Base-by-base conservation (phyloP, 306 rosid species). In the Corylus americana region DNA sequence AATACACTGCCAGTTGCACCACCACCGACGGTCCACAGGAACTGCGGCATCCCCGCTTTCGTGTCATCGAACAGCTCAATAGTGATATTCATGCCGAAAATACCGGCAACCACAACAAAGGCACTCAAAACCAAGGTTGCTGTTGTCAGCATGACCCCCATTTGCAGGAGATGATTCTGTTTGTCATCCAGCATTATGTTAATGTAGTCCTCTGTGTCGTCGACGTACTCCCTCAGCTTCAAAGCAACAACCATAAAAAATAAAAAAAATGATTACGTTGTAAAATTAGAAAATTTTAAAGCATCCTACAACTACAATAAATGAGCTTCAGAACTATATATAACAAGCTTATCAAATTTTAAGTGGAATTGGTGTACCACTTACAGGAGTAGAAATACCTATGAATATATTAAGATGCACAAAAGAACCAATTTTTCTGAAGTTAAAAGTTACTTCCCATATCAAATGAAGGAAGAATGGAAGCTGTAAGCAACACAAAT, bases 161-260 rank as follows among this genome's bases (percentile, higher is more conserved):
- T 96, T 85, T 93, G 99, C 69, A 96, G 91, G 55, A 93, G 94
- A 85, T 93, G 96, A 79, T 96, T 96, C 91, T 96, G 99, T 76
- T 96, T 96, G 92, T 96, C 98, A 85, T 96, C 99, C 89, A 96
- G 86, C 99, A 96, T 96, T 50, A 96, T 96, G 90, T 96, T 93
- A 89, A 96, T 96, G 81, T 93, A 96, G 79, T 96, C 99, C 87
- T 96, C 99, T 0, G 99, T 96, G 91, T 93, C 98, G 64, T 96
- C 99, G 0, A 96, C 99, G 7, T 96, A 96, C 90, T 96, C 99
- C 86, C 97, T 87, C 86, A 96, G 87, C 98, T 95, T 84, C 80
- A 85, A 71, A 39, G 42, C 2, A 22, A 72, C 74, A 80, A 71
- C 69, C 62, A 29, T 25, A 67, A 74, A 20, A 31, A 31, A 29